Evolutionary conservation across 148 eudicot genomes (phyloP).

Genomic region (Nyssa sinensis): DNA sequence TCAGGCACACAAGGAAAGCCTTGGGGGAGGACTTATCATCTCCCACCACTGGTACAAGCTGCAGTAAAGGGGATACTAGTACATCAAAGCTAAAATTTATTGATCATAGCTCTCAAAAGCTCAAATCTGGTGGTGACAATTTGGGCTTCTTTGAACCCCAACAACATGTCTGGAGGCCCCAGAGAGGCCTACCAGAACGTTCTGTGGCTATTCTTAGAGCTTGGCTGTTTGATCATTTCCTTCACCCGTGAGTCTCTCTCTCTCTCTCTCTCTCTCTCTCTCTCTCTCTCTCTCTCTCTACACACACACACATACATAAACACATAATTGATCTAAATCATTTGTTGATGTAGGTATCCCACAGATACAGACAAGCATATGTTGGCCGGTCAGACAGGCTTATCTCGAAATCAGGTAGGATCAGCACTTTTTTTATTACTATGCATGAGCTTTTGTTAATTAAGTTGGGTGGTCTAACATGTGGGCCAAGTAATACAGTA

Average conservation of each 20-base stretch:
- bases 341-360: conserved; percentile 34
- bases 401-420: conserved; percentile 47
- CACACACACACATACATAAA: no score
- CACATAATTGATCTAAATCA: no score
- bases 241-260: conserved; percentile 42
- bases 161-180: conserved; percentile 50
- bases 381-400: conserved; percentile 47
- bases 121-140: conserved; percentile 20
- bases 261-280: conserved; percentile 12
- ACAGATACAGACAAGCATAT: conserved; percentile 48
- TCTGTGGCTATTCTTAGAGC: conserved; percentile 41
- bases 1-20: conserved; percentile 23
- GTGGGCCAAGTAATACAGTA: no score
- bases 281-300: no score
- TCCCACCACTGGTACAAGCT: conserved; percentile 26
- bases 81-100: conserved; percentile 26
- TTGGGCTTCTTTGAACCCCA: conserved; percentile 27
- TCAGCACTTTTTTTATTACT: no score
- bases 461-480: no score
- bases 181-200: conserved; percentile 54
- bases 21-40: conserved; percentile 36
- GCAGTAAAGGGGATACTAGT: conserved; percentile 24
- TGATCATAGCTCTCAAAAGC: conserved; percentile 27
- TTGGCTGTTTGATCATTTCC: conserved; percentile 61
- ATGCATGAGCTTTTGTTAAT: no score